Percentiles rank a stretch among this genome's conserved stretches.
Evolutionary conservation across 2,329 filamentous ascomycete genomes (phyloP).

Genomic region (Xylaria sp.): DNA sequence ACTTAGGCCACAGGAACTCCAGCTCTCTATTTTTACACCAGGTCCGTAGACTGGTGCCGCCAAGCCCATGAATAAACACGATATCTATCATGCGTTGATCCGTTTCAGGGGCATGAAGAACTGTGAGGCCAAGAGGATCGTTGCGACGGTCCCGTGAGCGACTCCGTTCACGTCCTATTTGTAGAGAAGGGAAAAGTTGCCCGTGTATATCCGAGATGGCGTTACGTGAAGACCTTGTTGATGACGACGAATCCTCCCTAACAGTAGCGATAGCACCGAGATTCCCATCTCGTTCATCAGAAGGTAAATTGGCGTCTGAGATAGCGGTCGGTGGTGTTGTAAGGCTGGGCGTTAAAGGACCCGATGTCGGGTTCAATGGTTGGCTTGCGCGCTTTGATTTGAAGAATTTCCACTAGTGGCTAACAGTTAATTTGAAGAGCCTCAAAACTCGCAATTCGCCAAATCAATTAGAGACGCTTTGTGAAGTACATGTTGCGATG

Average conservation of each 20-base stretch:
- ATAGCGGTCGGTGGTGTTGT: neutral
- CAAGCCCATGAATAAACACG: neutral
- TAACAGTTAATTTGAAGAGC: neutral
- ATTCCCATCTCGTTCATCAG: neutral
- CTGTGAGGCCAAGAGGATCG: neutral
- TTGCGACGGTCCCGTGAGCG: neutral
- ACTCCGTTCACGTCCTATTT: neutral
- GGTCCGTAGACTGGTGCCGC: neutral
- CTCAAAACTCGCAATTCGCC: too few species aligned
- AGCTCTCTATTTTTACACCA: neutral
- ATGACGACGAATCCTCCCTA: neutral
- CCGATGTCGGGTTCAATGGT: neutral
- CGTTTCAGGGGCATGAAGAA: neutral
- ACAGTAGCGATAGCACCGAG: neutral
- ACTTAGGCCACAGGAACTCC: neutral
- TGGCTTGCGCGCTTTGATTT: neutral
- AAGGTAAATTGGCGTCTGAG: neutral
- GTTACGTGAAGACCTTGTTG: neutral
- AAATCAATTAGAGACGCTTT: neutral
- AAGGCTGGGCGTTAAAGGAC: neutral
- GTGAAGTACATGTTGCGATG: neutral
- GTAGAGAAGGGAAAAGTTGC: neutral
- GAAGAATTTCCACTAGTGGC: neutral
- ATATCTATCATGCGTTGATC: neutral
- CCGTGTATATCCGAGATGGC: neutral